Evolutionary conservation across 495 filamentous ascomycete genomes (phyloP).

Genomic region (Sabuloglossum arenarium): DNA sequence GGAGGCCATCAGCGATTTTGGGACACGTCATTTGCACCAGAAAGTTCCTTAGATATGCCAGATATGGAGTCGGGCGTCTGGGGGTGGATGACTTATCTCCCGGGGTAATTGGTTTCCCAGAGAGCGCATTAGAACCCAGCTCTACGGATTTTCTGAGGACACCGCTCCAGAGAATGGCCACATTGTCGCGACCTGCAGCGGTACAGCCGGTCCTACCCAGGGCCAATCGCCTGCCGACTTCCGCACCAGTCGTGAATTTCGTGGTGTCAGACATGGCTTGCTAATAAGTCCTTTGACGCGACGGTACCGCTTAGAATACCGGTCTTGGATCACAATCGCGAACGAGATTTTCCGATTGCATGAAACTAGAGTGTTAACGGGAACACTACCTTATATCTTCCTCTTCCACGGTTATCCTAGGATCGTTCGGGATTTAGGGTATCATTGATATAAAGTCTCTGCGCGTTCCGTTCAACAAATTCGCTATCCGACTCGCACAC

Average conservation of each 20-base stretch:
- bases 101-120: neutral
- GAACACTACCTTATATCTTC: neutral
- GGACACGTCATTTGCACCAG: neutral
- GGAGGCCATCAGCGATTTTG: neutral
- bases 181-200: neutral
- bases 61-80: neutral
- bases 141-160: too few relatives aligned
- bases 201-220: neutral
- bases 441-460: neutral
- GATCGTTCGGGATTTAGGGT: neutral
- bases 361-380: neutral
- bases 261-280: neutral
- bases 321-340: neutral
- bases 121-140: too few relatives aligned
- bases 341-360: neutral
- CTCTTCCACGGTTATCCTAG: neutral
- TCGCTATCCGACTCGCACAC: neutral
- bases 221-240: neutral
- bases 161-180: too few relatives aligned
- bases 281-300: too few relatives aligned
- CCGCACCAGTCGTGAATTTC: neutral
- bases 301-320: too few relatives aligned
- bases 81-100: neutral
- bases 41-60: neutral
- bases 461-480: neutral